These are phyloP conservation scores for Adansonia madagascariensis DNA, from an alignment of 441 rosid species.

Conservation along the genomic window DNA sequence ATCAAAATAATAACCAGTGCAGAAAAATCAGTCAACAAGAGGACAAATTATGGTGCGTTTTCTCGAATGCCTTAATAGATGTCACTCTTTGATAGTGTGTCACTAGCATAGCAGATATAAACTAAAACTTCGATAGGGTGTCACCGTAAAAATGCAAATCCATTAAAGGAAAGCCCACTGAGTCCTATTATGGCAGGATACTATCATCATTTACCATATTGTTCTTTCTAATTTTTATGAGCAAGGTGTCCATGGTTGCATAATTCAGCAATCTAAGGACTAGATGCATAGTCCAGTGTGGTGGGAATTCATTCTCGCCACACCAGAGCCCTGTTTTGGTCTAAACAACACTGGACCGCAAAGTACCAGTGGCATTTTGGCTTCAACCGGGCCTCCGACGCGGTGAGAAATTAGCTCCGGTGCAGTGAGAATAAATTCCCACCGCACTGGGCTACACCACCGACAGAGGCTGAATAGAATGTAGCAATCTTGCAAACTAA, in stretches of 20 bases:
- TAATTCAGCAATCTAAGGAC: not conserved
- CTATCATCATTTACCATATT: too few relatives aligned
- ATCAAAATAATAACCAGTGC: conserved; percentile 8
- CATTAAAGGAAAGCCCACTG: too few relatives aligned
- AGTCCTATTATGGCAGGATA: too few relatives aligned
- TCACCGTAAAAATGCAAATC: not conserved
- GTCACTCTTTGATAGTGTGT: too few relatives aligned
- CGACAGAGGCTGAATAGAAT: not conserved
- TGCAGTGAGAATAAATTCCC: not conserved
- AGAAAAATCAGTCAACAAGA: not conserved
- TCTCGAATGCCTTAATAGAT: not conserved
- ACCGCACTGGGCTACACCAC: not conserved
- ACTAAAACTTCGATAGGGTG: not conserved
- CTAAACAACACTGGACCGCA: not conserved
- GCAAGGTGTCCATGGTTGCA: not conserved
- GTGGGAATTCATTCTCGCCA: not conserved
- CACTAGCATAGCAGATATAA: too few relatives aligned
- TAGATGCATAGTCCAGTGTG: not conserved
- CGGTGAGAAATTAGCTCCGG: not conserved
- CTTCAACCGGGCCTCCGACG: not conserved
- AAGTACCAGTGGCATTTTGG: not conserved
- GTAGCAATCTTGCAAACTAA: not conserved
- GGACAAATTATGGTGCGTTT: not conserved
- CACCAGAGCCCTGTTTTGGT: not conserved
- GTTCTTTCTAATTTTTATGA: not conserved